Conservation (phyloP, 371 early-diverging fungal genomes). For the Entomophthora muscae region DNA sequence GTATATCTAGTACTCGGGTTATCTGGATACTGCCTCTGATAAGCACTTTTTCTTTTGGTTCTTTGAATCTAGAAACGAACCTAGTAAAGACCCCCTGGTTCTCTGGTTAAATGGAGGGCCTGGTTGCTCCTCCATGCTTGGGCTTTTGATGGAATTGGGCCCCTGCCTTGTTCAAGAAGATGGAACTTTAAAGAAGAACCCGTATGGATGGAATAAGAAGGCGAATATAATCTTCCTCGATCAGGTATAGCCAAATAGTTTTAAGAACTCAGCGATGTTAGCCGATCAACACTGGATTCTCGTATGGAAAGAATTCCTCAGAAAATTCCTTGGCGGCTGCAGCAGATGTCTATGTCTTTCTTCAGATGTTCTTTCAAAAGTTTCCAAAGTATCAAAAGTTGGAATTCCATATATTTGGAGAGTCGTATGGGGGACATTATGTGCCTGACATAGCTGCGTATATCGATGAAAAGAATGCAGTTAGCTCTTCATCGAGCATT, state of each 20-base stretch:
- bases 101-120: constrained; percentile 63
- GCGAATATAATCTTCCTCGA: constrained; percentile 45
- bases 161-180: constrained; percentile 44
- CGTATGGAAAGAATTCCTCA: constrained; percentile 35
- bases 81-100: constrained; percentile 40
- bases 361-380: constrained; percentile 37
- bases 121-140: constrained; percentile 52
- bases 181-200: constrained; percentile 31
- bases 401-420: constrained; percentile 36
- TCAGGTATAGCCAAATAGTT: neutral
- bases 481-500: constrained; percentile 29
- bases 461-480: constrained; percentile 45
- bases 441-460: constrained; percentile 49
- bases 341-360: constrained; percentile 53
- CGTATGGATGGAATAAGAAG: constrained; percentile 47
- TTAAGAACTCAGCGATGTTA: constrained; percentile 27
- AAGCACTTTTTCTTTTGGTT: too few species aligned
- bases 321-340: constrained; percentile 30
- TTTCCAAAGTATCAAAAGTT: constrained; percentile 31
- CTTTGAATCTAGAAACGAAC: constrained; percentile 51
- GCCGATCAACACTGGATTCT: constrained; percentile 56
- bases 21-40: too few species aligned
- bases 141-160: constrained; percentile 52
- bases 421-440: constrained; percentile 17
- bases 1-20: too few species aligned